Evolutionary conservation across 1,284 basidiomycete genomes (phyloP).

Genomic region (Chondrostereum purpureum): DNA sequence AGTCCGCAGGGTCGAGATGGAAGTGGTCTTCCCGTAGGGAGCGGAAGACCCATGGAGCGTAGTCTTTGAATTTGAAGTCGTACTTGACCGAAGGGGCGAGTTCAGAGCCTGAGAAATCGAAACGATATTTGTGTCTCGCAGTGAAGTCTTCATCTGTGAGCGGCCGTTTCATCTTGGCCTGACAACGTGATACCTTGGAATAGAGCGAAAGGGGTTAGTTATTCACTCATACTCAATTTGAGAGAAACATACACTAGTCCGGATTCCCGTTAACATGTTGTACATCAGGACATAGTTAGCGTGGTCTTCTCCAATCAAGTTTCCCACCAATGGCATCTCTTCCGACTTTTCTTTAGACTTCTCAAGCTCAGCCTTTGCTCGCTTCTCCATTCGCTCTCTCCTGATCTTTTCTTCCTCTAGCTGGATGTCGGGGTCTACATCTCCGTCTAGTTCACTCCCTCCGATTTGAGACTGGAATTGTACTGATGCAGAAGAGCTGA

Average conservation of each 20-base stretch:
- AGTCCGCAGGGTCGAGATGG: conserved; percentile 94
- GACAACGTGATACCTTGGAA: conserved; percentile 82
- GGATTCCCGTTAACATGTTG: conserved; percentile 98
- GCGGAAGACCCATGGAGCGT: conserved; percentile 97
- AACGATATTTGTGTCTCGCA: conserved; percentile 92
- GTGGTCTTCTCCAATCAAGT: conserved; percentile 94
- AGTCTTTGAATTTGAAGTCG: conserved; percentile 99
- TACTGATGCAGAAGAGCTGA: conserved; percentile 10
- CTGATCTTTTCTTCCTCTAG: conserved; percentile 79
- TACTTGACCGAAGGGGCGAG: conserved; percentile 94
- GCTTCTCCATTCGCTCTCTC: conserved; percentile 65
- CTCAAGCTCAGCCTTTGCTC: conserved; percentile 51
- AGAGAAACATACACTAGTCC: conserved; percentile 71
- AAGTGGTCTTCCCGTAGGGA: conserved; percentile 92
- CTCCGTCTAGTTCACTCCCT: conserved; percentile 27
- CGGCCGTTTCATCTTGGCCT: conserved; percentile 87
- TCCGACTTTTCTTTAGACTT: conserved; percentile 31
- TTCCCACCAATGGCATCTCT: conserved; percentile 77
- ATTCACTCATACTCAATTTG: conserved; percentile 8
- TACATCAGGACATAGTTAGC: conserved; percentile 99
- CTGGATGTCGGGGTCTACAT: conserved; percentile 64
- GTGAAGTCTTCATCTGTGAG: conserved; percentile 85
- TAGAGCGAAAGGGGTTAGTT: not conserved
- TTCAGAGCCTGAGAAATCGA: conserved; percentile 97
- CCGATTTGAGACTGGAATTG: conserved; percentile 25